Evolutionary conservation across 1,284 basidiomycete species (phyloP).

Genomic region (Cystobasidium sp.): DNA sequence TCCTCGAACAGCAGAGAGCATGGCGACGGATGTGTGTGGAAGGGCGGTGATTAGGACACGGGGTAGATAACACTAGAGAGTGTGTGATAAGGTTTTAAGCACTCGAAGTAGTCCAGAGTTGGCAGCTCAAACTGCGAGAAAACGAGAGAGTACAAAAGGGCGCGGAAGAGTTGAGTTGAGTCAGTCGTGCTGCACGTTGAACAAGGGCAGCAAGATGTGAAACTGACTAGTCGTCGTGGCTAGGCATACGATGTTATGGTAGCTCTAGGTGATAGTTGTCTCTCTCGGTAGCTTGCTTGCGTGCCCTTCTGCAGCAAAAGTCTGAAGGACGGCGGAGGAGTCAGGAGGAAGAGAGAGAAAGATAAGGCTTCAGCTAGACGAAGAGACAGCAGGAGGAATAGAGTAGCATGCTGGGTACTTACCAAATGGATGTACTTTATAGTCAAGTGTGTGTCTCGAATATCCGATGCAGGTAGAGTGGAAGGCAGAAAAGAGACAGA

Average conservation of each 20-base stretch:
- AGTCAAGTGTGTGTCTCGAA: no score
- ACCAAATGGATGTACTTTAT: no score
- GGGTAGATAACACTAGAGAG: not conserved
- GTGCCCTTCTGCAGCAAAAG: constrained; percentile 1
- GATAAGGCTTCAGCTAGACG: no score
- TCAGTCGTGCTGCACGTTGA: constrained; percentile 3
- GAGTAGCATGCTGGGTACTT: no score
- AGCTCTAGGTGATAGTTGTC: not conserved
- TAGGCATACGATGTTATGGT: constrained; percentile 19
- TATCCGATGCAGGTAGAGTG: no score
- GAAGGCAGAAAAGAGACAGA: not conserved
- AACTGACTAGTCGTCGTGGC: constrained; percentile 28
- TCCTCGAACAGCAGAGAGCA: constrained; percentile 10
- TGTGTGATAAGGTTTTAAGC: constrained; percentile 12
- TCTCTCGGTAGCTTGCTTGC: not conserved
- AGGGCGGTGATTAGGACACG: no score
- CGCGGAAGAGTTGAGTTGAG: not conserved
- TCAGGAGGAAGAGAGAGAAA: not conserved
- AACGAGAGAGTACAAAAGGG: not conserved
- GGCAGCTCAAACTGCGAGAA: constrained; percentile 30
- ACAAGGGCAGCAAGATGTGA: not conserved
- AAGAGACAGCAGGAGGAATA: no score
- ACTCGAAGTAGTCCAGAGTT: constrained; percentile 29
- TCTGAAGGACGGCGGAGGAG: not conserved
- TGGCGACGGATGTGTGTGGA: not conserved